Base-by-base conservation (phyloP, 2,329 filamentous ascomycete genomes). In the Penicillium sp. region DNA sequence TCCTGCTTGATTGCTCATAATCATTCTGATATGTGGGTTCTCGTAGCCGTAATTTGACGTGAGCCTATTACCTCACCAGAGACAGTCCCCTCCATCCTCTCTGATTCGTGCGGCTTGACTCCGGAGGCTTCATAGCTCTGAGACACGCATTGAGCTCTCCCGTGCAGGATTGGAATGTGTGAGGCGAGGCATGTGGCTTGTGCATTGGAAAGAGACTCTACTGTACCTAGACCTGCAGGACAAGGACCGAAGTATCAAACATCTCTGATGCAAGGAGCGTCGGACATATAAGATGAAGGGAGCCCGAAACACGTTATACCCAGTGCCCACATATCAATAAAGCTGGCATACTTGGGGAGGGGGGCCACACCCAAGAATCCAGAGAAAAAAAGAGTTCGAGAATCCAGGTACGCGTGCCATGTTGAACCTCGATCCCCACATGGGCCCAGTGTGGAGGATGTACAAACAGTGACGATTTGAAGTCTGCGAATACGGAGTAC, bases 141-240 rank as follows among this genome's bases (percentile, higher is more conserved):
- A 35, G 45, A 30, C 42, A 16, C 45, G 45, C 45, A 30, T 48
- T 30, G 26, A 48, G 26, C 13, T 11, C 43, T 43, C 43, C 22
- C 19, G n/a, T 30, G 16, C 45, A 53, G 28, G 14, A 52, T 28
- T 62, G 61, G 58, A 63, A 63, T 63, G 55, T 59, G 53, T 33
- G 52, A 49, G 40, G 53, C 26, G 52, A 49, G 40, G 46, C 45
- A 43, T 48, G 45, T 48, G 45, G 43, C 43, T 46, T 46, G 51
- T 49, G 26, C 30, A 57, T 57, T 60, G 38, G n/a, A 14, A 38
- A 48, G 45, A 57, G 48, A 60, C 57, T 42, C 19, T 22, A 22
- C 19, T 22, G 19, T 46, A 13, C 13, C 8, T 28, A 16, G 43
- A n/a, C 45, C 16, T 51, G 46, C 46, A 51, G 35, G 1, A 10